Base-by-base conservation (phyloP, 352 stramenopile species). In the Pythium pyrilobum region DNA sequence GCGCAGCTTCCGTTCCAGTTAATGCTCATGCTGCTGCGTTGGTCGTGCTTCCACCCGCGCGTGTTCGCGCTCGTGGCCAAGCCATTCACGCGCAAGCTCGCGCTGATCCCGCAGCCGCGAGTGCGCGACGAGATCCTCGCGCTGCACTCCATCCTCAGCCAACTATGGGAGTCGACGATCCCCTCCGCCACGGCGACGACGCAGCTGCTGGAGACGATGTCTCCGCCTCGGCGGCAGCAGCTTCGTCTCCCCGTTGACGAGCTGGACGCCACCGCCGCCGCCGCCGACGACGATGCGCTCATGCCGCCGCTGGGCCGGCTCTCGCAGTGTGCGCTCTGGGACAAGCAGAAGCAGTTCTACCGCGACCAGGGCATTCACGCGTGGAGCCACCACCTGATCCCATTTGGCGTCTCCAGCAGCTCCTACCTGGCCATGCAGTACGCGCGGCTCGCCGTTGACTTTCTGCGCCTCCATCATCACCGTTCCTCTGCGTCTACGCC, bases 301-400 rank as follows among this genome's bases (percentile, higher is more conserved):
- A 46, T 52, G 5, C 48, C 56, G n/a, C 52, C 39, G 18, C 29
- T 56, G 2, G 15, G 38, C 21, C 51, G 69, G n/a, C 53, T 93
- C 12, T 85, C 80, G 0, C 40, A 78, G 40, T 91, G 76, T 37
- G 47, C 53, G 34, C 41, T 93, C 33, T 93, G 82, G 82, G 63
- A 85, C 53, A 64, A 71, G 4, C 82, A 93, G 42, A 90, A 90
- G 53, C 70, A 84, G 18, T 93, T 89, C 49, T 93, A 93, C 66
- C 64, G 81, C 8, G 53, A 72, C n/a, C 74, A 84, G 39, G 82
- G 82, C 11, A 89, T 93, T 56, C 55, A 53, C 3, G 82, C 80
- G 15, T 93, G 82, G 82, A 91, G 78, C 56, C 65, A 77, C 31
- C 71, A 82, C 20, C 51, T 78, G 3, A 81, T 93, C 32, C 80